A percentile compares a stretch with the other conserved stretches of the same genome.
Evolutionary conservation across 768 basidiomycete genomes (phyloP).

Genomic region (Suillus ampliporus): DNA sequence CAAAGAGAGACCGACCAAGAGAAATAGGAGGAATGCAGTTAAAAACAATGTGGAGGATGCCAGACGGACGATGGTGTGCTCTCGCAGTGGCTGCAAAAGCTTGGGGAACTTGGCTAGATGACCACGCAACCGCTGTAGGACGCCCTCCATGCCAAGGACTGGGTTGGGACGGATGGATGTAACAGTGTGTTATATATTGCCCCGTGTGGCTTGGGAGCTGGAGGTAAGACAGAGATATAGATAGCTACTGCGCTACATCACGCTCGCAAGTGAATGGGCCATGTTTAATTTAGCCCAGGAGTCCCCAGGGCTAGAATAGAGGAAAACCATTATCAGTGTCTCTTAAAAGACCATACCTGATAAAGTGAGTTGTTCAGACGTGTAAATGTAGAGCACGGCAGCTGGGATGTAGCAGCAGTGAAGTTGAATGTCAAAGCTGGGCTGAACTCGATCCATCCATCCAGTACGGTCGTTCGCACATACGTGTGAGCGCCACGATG

Average conservation of each 20-base stretch:
- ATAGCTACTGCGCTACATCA: neutral
- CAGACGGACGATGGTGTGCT: constrained; percentile 53
- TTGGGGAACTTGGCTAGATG: constrained; percentile 8
- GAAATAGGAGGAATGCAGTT: constrained; percentile 69
- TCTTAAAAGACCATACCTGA: neutral
- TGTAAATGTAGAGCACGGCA: neutral
- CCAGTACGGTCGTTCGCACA: neutral
- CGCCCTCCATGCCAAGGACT: neutral
- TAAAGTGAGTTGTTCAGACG: neutral
- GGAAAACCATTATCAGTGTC: neutral
- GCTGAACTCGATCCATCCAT: neutral
- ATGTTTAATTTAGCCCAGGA: neutral
- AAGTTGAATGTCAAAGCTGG: neutral
- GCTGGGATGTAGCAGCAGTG: neutral
- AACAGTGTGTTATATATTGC: neutral
- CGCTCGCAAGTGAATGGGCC: neutral
- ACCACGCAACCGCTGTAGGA: neutral
- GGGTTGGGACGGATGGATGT: neutral
- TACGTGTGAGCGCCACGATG: neutral
- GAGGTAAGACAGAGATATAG: constrained; percentile 1
- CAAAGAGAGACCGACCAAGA: constrained; percentile 76
- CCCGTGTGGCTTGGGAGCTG: neutral
- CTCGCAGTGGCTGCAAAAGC: constrained; percentile 44
- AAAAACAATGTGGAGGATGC: constrained; percentile 57
- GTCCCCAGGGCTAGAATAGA: neutral